Evolutionary conservation across 1,284 basidiomycete species (phyloP).

Genomic region (Cryptococcus maquisensis): DNA sequence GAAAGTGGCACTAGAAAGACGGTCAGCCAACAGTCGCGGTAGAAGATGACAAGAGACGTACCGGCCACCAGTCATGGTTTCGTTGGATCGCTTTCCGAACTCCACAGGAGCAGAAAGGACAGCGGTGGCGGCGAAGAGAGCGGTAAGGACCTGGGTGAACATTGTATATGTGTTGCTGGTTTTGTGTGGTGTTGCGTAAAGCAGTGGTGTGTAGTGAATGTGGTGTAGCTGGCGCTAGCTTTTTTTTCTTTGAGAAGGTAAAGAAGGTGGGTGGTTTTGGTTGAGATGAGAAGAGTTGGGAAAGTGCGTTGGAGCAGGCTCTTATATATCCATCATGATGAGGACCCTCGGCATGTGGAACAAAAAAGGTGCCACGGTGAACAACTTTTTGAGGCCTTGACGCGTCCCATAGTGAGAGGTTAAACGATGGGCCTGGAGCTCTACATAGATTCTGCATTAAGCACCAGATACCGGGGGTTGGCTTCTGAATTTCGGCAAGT

Average conservation of each 20-base stretch:
- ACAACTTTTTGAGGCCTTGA: neutral
- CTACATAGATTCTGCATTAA: no score
- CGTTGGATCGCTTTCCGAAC: constrained; percentile 17
- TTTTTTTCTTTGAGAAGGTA: neutral
- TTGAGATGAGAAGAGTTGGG: neutral
- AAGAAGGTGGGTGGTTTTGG: constrained; percentile 1
- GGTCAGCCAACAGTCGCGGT: neutral
- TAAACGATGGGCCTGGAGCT: no score
- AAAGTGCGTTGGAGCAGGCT: neutral
- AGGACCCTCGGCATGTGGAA: neutral
- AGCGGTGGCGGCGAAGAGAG: constrained; percentile 22
- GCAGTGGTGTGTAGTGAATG: neutral
- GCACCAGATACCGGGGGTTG: no score
- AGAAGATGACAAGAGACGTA: neutral
- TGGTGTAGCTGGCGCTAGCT: constrained; percentile 1
- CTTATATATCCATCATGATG: constrained; percentile 5
- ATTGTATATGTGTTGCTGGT: constrained; percentile 10
- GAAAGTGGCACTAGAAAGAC: constrained; percentile 24
- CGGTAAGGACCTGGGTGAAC: constrained; percentile 25
- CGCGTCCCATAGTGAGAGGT: neutral
- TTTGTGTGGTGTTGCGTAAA: constrained; percentile 1
- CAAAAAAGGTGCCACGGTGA: neutral
- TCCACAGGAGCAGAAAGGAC: constrained; percentile 22
- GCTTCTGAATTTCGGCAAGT: no score
- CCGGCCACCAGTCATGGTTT: constrained; percentile 16